These are phyloP conservation scores for Talaromyces ruber DNA, from an alignment of 495 filamentous ascomycete genomes.

Conservation along the genomic window DNA sequence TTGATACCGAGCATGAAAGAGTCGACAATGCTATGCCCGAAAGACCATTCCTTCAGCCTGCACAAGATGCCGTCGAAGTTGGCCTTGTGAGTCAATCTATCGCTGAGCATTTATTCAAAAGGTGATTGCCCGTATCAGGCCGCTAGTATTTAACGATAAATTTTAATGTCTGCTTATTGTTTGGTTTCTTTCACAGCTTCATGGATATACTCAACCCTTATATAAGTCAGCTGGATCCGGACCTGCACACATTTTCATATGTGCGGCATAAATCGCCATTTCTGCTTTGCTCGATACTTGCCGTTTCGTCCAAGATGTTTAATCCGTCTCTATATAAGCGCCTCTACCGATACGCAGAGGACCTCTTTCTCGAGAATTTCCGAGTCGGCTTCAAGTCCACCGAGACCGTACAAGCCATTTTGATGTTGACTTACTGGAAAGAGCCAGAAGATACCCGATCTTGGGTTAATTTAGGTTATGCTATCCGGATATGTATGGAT, in stretches of 20 bases:
- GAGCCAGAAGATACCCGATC: conserved; percentile 16
- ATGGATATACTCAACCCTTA: conserved; percentile 16
- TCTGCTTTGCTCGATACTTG: conserved; percentile 11
- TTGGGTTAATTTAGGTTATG: conserved; percentile 16
- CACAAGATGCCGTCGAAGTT: neutral
- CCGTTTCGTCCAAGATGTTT: conserved; percentile 15
- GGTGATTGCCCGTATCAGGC: neutral
- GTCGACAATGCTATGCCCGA: neutral
- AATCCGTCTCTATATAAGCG: conserved; percentile 11
- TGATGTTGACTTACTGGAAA: conserved; percentile 19
- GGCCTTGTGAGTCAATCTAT: conserved; percentile 11
- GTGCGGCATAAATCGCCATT: conserved; percentile 14
- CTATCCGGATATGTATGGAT: conserved; percentile 16
- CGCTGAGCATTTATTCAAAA: conserved; percentile 5
- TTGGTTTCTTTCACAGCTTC: conserved; percentile 12
- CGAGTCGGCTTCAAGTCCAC: conserved; percentile 11
- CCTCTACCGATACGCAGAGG: conserved; percentile 12
- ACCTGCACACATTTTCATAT: conserved; percentile 14
- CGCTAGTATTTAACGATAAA: neutral
- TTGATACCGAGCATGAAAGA: neutral
- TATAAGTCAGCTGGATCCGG: conserved; percentile 16
- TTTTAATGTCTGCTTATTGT: neutral
- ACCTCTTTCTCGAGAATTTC: conserved; percentile 12
- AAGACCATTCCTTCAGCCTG: neutral
- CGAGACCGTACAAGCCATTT: conserved; percentile 12